Conservation (phyloP, 345 rosid species). For the Aurinia saxatilis region DNA sequence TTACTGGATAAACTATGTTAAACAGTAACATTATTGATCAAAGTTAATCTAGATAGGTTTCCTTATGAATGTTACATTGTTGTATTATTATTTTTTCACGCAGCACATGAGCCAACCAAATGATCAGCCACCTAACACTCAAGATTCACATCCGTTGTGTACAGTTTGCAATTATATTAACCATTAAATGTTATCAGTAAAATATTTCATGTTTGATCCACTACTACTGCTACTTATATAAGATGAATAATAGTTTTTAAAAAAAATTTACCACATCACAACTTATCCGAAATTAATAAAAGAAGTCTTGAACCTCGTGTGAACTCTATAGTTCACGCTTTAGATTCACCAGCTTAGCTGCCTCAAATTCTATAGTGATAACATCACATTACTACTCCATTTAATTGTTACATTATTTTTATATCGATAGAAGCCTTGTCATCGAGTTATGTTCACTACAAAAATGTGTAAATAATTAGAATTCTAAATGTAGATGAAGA, state of each 20-base stretch:
- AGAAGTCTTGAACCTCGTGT: slow-evolving; percentile 20
- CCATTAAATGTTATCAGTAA: slow-evolving; percentile 2
- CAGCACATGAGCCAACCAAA: not conserved
- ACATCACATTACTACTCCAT: not conserved
- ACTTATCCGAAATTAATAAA: slow-evolving; percentile 3
- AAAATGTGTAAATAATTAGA: not conserved
- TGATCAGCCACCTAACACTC: not conserved
- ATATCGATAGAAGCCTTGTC: not conserved
- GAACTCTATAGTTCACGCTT: slow-evolving; percentile 16
- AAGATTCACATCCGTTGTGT: not conserved
- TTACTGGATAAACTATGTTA: no score
- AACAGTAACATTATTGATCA: no score
- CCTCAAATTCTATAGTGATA: not conserved
- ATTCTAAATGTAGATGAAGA: not conserved
- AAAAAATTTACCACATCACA: not conserved
- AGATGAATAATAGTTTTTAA: not conserved
- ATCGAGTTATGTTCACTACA: not conserved
- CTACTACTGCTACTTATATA: not conserved
- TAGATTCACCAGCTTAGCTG: slow-evolving; percentile 1
- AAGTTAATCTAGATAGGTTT: not conserved
- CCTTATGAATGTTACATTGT: no score
- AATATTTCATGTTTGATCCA: slow-evolving; percentile 11
- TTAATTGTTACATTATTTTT: slow-evolving; percentile 1
- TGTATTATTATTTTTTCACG: not conserved
- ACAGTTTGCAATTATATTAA: not conserved